Evolutionary conservation across 1,139 yeast genomes (phyloP).

Genomic region (Sugiyamaella sp.): DNA sequence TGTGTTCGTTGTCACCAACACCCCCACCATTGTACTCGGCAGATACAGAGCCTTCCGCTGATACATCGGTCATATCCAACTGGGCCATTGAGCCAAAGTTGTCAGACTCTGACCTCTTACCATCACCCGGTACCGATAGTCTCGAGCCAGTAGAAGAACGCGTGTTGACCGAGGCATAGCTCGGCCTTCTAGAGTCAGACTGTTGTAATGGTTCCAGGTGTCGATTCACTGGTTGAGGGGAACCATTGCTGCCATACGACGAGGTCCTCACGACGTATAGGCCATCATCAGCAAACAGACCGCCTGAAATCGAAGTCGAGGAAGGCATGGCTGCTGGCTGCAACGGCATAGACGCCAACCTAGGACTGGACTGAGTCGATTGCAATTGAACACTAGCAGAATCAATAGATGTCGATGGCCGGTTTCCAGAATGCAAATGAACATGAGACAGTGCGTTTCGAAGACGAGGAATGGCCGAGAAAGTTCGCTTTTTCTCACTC

Average conservation of each 20-base stretch:
- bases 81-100: background rate
- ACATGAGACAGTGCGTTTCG: constrained; percentile 32
- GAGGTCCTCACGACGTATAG: constrained; percentile 17
- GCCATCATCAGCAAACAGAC: constrained; percentile 12
- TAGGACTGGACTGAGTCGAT: constrained; percentile 15
- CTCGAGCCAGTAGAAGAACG: constrained; percentile 22
- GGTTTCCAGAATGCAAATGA: constrained; percentile 25
- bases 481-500: constrained; percentile 17
- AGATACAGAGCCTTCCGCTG: background rate
- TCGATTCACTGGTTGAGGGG: constrained; percentile 12
- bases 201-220: constrained; percentile 4
- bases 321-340: background rate
- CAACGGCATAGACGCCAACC: constrained; percentile 9
- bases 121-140: constrained; percentile 13
- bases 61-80: background rate
- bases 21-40: background rate
- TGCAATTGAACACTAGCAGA: constrained; percentile 3
- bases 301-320: background rate
- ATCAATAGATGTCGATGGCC: constrained; percentile 23
- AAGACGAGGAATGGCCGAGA: constrained; percentile 29
- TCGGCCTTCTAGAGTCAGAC: constrained; percentile 27
- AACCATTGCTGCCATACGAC: constrained; percentile 10
- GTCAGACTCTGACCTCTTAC: constrained; percentile 2
- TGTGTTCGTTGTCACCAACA: background rate
- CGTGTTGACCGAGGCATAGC: constrained; percentile 26